phyloP scores from a whole-genome alignment of 192 early-diverging fungal genomes.

The Podila clonocystis region DNA sequence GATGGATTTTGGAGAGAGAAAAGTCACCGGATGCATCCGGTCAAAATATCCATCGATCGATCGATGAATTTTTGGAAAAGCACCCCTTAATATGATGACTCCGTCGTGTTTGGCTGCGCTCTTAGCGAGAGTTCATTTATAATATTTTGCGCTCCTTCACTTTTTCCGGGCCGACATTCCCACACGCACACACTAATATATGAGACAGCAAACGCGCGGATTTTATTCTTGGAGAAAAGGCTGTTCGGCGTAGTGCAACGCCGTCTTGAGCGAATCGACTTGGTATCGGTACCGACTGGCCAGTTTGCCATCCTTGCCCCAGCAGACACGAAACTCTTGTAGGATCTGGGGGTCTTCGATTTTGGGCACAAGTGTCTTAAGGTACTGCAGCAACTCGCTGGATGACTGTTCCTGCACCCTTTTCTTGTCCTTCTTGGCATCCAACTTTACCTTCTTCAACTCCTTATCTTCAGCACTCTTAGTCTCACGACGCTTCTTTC shows the following conservation, averaged over 20 bases:
- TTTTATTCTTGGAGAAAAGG: conserved; percentile 17
- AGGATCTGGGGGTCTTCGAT: conserved; percentile 25
- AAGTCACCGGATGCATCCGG: background rate
- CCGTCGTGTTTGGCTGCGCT: no score
- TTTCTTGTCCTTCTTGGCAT: background rate
- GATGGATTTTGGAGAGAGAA: conserved; percentile 10
- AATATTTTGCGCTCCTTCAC: no score
- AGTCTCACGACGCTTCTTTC: conserved; percentile 1
- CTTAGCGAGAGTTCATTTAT: no score
- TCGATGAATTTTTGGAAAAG: background rate
- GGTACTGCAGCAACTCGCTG: conserved; percentile 10
- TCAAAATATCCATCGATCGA: background rate
- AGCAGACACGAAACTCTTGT: conserved; percentile 25
- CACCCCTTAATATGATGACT: no score
- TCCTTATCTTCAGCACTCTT: background rate
- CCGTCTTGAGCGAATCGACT: conserved; percentile 38
- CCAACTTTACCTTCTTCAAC: background rate
- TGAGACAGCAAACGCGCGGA: no score
- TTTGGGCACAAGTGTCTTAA: conserved; percentile 25
- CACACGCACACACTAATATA: no score
- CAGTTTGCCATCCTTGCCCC: conserved; percentile 46
- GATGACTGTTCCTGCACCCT: conserved; percentile 23
- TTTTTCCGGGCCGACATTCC: no score
- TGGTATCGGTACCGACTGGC: conserved; percentile 31
- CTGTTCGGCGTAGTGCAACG: conserved; percentile 36